A percentile compares a stretch with the other conserved stretches of the same genome.
These are phyloP conservation scores for Pelargonium myrrhifolium DNA, from an alignment of 441 rosid species.

Conservation along the genomic window DNA sequence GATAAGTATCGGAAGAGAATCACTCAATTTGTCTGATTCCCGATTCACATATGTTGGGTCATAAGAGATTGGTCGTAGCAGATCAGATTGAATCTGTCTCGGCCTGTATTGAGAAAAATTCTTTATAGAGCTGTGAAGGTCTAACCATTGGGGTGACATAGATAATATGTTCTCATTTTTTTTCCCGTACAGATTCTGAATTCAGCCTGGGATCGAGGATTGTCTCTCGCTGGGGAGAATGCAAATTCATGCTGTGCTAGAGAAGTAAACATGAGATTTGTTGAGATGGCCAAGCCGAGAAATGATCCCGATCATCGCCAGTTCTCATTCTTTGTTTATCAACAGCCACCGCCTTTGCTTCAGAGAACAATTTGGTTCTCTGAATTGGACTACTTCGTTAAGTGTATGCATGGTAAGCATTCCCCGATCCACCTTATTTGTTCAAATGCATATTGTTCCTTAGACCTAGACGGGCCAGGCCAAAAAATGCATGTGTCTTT, in stretches of 20 bases:
- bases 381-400: slow-evolving; percentile 49
- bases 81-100: too few species aligned
- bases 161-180: slow-evolving; percentile 4
- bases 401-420: slow-evolving; percentile 59
- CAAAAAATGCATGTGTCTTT: too few species aligned
- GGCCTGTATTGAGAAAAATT: too few species aligned
- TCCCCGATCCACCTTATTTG: background rate
- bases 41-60: too few species aligned
- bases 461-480: background rate
- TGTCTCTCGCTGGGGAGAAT: slow-evolving; percentile 56
- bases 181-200: slow-evolving; percentile 45
- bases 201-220: slow-evolving; percentile 61
- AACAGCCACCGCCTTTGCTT: slow-evolving; percentile 49
- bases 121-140: too few species aligned
- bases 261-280: slow-evolving; percentile 51
- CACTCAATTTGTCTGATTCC: too few species aligned
- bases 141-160: background rate
- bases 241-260: slow-evolving; percentile 48
- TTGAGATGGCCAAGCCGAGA: slow-evolving; percentile 65
- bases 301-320: slow-evolving; percentile 52
- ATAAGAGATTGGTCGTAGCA: too few species aligned
- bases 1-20: too few species aligned
- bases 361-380: slow-evolving; percentile 53
- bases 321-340: slow-evolving; percentile 55
- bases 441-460: background rate